These are phyloP conservation scores for Furcasterigmium sp. DNA, from an alignment of 2,329 filamentous ascomycete genomes.

Conservation along the genomic window DNA sequence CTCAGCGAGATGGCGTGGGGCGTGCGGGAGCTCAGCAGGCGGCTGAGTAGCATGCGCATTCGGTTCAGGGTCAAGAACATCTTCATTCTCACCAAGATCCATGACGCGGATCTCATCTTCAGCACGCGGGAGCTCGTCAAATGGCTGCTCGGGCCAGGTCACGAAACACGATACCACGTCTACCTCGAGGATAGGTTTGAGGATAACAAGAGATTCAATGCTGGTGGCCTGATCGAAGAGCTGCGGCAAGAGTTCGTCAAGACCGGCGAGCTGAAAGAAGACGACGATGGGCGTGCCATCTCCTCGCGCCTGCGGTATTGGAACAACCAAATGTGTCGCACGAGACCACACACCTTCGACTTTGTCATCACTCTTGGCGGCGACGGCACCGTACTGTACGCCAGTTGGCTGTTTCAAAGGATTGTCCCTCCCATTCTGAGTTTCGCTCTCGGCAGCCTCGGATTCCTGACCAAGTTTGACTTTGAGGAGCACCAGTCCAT, in stretches of 20 bases:
- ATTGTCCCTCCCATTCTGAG: conserved; percentile 91
- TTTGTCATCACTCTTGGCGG: conserved; percentile 89
- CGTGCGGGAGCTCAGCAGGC: conserved; percentile 83
- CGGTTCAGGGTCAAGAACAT: conserved; percentile 77
- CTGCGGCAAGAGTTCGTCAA: conserved; percentile 39
- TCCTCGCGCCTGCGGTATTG: conserved; percentile 68
- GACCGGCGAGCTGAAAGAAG: conserved; percentile 24
- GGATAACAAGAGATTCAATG: conserved; percentile 68
- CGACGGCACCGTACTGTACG: conserved; percentile 94
- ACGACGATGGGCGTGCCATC: conserved; percentile 28
- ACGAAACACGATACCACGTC: conserved; percentile 66
- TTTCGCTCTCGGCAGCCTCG: conserved; percentile 85
- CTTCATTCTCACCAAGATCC: conserved; percentile 87
- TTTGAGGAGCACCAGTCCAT: conserved; percentile 69
- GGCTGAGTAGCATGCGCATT: conserved; percentile 75
- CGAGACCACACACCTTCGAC: conserved; percentile 82
- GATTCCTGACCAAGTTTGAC: conserved; percentile 95
- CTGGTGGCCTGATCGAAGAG: conserved; percentile 60
- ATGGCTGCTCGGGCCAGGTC: conserved; percentile 74
- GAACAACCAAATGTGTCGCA: conserved; percentile 72
- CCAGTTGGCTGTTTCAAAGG: conserved; percentile 93
- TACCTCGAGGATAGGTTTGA: conserved; percentile 77
- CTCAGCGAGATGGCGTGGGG: conserved; percentile 96
- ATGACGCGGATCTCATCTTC: conserved; percentile 73
- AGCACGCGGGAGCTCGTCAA: conserved; percentile 71